Evolutionary conservation across 352 stramenopile genomes (phyloP), one percentile per base, ranked within the genome.

Genomic region (Pythium brachiatum): DNA sequence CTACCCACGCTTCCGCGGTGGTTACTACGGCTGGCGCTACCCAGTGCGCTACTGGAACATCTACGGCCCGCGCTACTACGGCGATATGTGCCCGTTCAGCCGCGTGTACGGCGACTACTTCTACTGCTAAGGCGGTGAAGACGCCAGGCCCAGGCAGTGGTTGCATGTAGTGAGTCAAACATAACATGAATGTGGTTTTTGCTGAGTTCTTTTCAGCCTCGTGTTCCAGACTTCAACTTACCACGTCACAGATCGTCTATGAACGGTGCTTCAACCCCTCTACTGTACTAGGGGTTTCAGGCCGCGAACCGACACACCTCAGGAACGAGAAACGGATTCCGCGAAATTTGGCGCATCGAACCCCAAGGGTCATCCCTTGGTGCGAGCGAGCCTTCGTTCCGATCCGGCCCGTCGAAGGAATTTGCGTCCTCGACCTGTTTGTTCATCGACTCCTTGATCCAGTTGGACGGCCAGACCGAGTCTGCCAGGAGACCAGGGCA

Each of bases 11-110:
- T 62, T 48, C 38, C 63, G 66, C 31, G 57, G 73, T n/a, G 66
- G 72, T 27, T 64, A 69, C 52, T 76, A 71, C 44, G 73, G 73
- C 48, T 80, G 70, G 69, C 69, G 73, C 60, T 80, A 75, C 62
- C 73, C 74, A 34, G 53, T 79, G 25, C 52, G 44, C 54, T 79
- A 70, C 62, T 81, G 74, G 74, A 76, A 78, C 69, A 53, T 53
- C 25, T 76, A 72, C 46, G 74, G 71, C 32, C 64, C 55, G 38
- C 47, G 38, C 26, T 72, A 70, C 44, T 79, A 73, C 62, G 60
- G 69, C 12, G 38, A 55, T 11, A 23, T 13, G 21, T 82, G 72
- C 55, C 8, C 70, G 50, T 83, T 75, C 55, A 66, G 62, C 18
- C 69, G 67, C 53, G 51, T 64, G 18, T 72, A 74, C 27, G 72